These are phyloP conservation scores for Vigna nakashimae DNA, from an alignment of 306 rosid species.

Conservation along the genomic window DNA sequence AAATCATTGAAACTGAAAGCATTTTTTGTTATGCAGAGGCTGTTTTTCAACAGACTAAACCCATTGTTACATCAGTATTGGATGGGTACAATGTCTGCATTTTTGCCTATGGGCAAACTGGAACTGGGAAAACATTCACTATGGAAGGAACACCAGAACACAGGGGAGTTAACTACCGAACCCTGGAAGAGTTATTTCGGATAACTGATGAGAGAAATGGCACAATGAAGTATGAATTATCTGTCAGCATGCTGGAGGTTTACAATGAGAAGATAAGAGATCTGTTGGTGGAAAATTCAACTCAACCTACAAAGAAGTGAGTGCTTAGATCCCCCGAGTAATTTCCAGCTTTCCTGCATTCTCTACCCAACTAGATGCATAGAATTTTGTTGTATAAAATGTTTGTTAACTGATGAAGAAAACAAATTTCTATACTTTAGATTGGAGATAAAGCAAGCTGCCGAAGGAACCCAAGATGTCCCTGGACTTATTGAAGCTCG, in stretches of 20 bases:
- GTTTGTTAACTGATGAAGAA: slow-evolving; percentile 34
- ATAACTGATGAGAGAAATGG: slow-evolving; percentile 75
- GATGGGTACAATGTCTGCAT: slow-evolving; percentile 96
- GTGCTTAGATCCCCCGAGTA: slow-evolving; percentile 41
- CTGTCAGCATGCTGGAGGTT: slow-evolving; percentile 96
- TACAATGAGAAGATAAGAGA: slow-evolving; percentile 95
- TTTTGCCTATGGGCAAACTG: slow-evolving; percentile 99
- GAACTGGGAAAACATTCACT: slow-evolving; percentile 96
- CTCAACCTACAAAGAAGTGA: slow-evolving; percentile 84
- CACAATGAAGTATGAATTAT: slow-evolving; percentile 73
- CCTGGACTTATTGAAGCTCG: slow-evolving; percentile 91
- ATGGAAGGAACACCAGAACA: slow-evolving; percentile 93
- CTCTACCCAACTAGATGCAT: neutral
- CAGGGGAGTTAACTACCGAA: slow-evolving; percentile 96
- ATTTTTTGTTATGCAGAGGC: slow-evolving; percentile 59
- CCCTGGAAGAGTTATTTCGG: slow-evolving; percentile 81
- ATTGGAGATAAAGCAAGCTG: slow-evolving; percentile 95
- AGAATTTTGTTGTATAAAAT: slow-evolving; percentile 29
- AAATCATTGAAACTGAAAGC: slow-evolving; percentile 19
- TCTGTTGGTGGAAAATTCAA: slow-evolving; percentile 79
- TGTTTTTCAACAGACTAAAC: slow-evolving; percentile 83
- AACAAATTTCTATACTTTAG: slow-evolving; percentile 46
- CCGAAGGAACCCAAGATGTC: slow-evolving; percentile 94
- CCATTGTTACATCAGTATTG: slow-evolving; percentile 86
- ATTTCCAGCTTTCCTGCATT: slow-evolving; percentile 10